These are phyloP conservation scores for Pluteus cervinus DNA, from an alignment of 768 basidiomycete genomes.

Conservation along the genomic window DNA sequence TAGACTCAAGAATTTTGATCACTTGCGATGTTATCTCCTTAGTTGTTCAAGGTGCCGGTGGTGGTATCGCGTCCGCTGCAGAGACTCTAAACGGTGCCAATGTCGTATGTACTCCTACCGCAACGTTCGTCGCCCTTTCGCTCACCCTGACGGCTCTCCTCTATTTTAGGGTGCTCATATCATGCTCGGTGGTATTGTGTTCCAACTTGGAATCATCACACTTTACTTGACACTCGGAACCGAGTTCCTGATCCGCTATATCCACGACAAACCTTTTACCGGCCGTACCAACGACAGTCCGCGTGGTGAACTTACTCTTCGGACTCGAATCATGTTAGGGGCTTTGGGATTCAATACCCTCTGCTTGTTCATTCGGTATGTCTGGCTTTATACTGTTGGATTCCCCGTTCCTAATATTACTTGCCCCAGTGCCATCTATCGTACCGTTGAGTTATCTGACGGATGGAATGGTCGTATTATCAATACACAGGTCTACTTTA, in stretches of 20 bases:
- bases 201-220: slow-evolving; percentile 41
- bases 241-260: slow-evolving; percentile 38
- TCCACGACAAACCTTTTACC: slow-evolving; percentile 24
- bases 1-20: too few relatives aligned
- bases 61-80: slow-evolving; percentile 43
- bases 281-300: neutral
- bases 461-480: slow-evolving; percentile 50
- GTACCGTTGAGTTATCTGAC: slow-evolving; percentile 42
- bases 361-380: slow-evolving; percentile 42
- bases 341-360: slow-evolving; percentile 32
- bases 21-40: slow-evolving; percentile 57
- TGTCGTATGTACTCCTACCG: too few relatives aligned
- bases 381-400: slow-evolving; percentile 5
- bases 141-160: too few relatives aligned
- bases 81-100: slow-evolving; percentile 12
- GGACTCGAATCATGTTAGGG: slow-evolving; percentile 22
- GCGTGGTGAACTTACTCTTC: neutral
- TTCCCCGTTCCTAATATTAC: neutral
- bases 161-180: slow-evolving; percentile 20
- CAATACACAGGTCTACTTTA: slow-evolving; percentile 35
- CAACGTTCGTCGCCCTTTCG: too few relatives aligned
- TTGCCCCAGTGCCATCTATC: slow-evolving; percentile 37
- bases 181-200: slow-evolving; percentile 43
- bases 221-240: slow-evolving; percentile 32
- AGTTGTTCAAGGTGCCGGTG: slow-evolving; percentile 59